phyloP scores from a whole-genome alignment of 2,329 filamentous ascomycete genomes.

The Zasmidium cellare region DNA sequence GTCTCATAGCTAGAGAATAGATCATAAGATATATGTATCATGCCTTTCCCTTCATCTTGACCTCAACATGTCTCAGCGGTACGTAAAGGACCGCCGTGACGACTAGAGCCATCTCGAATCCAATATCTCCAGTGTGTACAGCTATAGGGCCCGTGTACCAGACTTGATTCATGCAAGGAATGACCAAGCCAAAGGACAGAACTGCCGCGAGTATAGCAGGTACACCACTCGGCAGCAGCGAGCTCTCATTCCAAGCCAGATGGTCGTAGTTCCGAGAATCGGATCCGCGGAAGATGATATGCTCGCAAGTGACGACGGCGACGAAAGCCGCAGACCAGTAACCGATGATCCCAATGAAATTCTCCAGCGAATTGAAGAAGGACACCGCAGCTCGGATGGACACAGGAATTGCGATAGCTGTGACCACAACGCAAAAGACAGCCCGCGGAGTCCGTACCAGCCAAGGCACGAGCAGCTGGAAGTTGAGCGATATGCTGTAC shows the following conservation, averaged over 20 bases:
- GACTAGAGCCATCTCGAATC: slow-evolving; percentile 64
- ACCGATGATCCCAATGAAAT: slow-evolving; percentile 49
- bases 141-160: slow-evolving; percentile 33
- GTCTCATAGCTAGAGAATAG: neutral
- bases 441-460: slow-evolving; percentile 40
- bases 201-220: slow-evolving; percentile 35
- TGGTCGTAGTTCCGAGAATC: slow-evolving; percentile 41
- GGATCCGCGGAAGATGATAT: slow-evolving; percentile 42
- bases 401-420: slow-evolving; percentile 44
- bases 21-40: neutral
- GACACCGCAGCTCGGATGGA: slow-evolving; percentile 45
- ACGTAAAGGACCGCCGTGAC: slow-evolving; percentile 47
- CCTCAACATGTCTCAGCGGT: slow-evolving; percentile 45
- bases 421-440: slow-evolving; percentile 44
- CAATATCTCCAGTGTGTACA: slow-evolving; percentile 60
- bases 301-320: slow-evolving; percentile 43
- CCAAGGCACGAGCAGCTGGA: slow-evolving; percentile 39
- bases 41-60: slow-evolving; percentile 23
- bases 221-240: slow-evolving; percentile 41
- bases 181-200: slow-evolving; percentile 25
- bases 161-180: slow-evolving; percentile 30
- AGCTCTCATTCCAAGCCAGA: slow-evolving; percentile 40
- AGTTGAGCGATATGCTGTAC: slow-evolving; percentile 48
- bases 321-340: slow-evolving; percentile 50
- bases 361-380: slow-evolving; percentile 45